A percentile compares a stretch with the other conserved stretches of the same genome.
These are phyloP conservation scores for Dothiorella sarmentorum DNA, from an alignment of 2,329 filamentous ascomycete genomes.

Conservation along the genomic window DNA sequence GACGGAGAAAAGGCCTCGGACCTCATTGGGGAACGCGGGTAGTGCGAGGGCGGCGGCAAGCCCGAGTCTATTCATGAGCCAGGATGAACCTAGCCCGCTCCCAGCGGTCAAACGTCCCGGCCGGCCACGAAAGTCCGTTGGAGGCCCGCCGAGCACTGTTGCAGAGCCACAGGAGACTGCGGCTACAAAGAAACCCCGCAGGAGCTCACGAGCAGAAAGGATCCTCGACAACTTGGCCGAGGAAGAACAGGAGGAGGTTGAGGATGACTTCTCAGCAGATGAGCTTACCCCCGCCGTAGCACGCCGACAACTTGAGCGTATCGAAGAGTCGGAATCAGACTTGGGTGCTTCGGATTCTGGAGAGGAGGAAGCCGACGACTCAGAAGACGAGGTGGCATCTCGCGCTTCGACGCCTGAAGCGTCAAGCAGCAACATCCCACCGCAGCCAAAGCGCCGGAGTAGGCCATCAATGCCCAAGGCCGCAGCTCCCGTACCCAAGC, in stretches of 20 bases:
- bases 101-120: neutral
- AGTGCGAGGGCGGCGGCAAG: neutral
- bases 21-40: neutral
- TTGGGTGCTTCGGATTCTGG: slow-evolving; percentile 19
- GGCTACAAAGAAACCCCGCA: neutral
- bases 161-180: neutral
- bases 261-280: slow-evolving; percentile 19
- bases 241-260: neutral
- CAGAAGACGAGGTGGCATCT: neutral
- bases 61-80: neutral
- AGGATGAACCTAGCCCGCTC: neutral
- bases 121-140: slow-evolving; percentile 5
- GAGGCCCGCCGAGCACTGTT: neutral
- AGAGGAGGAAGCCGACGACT: slow-evolving; percentile 20
- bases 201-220: neutral
- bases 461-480: slow-evolving; percentile 19
- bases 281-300: neutral
- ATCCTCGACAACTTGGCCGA: neutral
- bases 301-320: neutral
- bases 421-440: slow-evolving; percentile 7
- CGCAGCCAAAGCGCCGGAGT: slow-evolving; percentile 11
- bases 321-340: neutral
- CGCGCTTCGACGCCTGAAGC: neutral
- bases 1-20: neutral
- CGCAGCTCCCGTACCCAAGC: slow-evolving; percentile 19